Percentiles rank a stretch among this genome's conserved stretches.
Evolutionary conservation across 2,329 filamentous ascomycete species (phyloP).

Genomic region (Neocatenulostroma microsporum): DNA sequence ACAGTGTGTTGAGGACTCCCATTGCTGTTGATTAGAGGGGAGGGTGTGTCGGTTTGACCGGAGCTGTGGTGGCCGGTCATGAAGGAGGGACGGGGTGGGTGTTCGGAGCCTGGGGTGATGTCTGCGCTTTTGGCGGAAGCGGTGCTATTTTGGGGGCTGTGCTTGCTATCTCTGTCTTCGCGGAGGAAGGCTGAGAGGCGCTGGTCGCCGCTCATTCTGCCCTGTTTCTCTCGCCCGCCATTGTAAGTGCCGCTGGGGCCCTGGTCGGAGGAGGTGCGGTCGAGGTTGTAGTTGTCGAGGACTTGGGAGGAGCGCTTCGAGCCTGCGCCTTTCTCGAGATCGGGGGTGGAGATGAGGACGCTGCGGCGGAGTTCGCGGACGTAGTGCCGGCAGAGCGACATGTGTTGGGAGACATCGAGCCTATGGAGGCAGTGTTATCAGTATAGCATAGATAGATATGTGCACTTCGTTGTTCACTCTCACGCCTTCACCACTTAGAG

Average conservation of each 20-base stretch:
- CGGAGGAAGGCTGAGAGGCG: conserved; percentile 87
- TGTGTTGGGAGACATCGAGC: conserved; percentile 98
- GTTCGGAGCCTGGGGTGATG: conserved; percentile 33
- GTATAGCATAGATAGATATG: neutral
- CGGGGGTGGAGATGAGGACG: conserved; percentile 85
- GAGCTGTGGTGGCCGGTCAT: conserved; percentile 44
- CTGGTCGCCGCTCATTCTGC: conserved; percentile 65
- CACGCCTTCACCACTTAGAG: no score
- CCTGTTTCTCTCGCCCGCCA: conserved; percentile 35
- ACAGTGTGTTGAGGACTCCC: conserved; percentile 79
- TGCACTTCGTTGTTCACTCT: neutral
- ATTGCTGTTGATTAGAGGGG: conserved; percentile 53
- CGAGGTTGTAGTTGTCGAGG: conserved; percentile 51
- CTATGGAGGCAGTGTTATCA: conserved; percentile 46
- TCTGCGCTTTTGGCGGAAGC: conserved; percentile 26
- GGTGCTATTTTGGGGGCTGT: conserved; percentile 43
- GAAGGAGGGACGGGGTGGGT: conserved; percentile 50
- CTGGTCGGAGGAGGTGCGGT: conserved; percentile 36
- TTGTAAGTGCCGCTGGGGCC: conserved; percentile 23
- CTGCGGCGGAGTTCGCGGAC: conserved; percentile 90
- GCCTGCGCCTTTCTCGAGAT: conserved; percentile 63
- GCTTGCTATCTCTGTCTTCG: conserved; percentile 40
- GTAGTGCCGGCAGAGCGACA: conserved; percentile 95
- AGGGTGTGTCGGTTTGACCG: conserved; percentile 35
- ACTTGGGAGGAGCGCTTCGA: conserved; percentile 81